A percentile compares a stretch with the other conserved stretches of the same genome.
These are phyloP conservation scores for Blastobotrys persicus DNA, from an alignment of 1,139 yeast species.

Conservation along the genomic window DNA sequence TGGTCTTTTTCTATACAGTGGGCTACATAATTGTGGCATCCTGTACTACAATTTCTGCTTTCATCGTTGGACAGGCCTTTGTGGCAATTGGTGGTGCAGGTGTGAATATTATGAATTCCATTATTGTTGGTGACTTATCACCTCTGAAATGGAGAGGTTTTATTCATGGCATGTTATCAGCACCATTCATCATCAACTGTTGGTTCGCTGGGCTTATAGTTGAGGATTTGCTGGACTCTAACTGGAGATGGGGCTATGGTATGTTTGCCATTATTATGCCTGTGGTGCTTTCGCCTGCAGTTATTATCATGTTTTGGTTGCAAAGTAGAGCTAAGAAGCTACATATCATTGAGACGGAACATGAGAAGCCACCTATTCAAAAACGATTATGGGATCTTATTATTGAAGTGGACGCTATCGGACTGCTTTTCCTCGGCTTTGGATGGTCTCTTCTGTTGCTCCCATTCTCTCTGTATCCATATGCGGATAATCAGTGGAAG, in stretches of 20 bases:
- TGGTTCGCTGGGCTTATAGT: conserved; percentile 28
- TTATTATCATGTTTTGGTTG: conserved; percentile 29
- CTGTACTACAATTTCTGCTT: conserved; percentile 26
- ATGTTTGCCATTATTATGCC: conserved; percentile 37
- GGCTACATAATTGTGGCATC: conserved; percentile 34
- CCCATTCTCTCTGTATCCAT: conserved; percentile 25
- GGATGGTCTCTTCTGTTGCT: conserved; percentile 20
- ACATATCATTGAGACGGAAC: conserved; percentile 25
- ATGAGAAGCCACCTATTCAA: conserved; percentile 19
- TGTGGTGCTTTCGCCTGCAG: conserved; percentile 32
- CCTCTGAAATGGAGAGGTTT: conserved; percentile 32
- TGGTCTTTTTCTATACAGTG: conserved; percentile 23
- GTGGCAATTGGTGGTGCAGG: conserved; percentile 33
- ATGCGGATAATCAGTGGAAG: conserved; percentile 29
- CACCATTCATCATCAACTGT: conserved; percentile 33
- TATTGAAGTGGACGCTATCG: conserved; percentile 20
- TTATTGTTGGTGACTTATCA: conserved; percentile 31
- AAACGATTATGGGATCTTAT: conserved; percentile 22
- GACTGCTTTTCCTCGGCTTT: conserved; percentile 17
- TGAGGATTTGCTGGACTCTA: conserved; percentile 23
- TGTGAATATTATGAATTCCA: conserved; percentile 26
- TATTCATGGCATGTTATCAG: conserved; percentile 28
- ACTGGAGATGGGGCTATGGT: conserved; percentile 40
- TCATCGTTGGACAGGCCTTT: conserved; percentile 32
- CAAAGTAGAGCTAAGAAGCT: conserved; percentile 30